phyloP scores from a whole-genome alignment of 1,139 yeast species.

The Spathaspora sp. region DNA sequence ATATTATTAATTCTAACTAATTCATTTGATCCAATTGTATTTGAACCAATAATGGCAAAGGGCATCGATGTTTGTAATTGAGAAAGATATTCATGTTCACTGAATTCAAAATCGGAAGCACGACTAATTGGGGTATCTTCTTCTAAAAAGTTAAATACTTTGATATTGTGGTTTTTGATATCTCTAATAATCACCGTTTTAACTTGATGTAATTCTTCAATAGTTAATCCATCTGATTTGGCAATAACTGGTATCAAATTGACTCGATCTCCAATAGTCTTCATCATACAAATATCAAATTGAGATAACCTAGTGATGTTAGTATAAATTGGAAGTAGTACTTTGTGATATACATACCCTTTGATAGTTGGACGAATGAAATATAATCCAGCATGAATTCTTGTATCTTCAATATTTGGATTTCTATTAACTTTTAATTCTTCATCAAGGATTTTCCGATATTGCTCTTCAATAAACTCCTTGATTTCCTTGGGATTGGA shows the following conservation, averaged over 20 bases:
- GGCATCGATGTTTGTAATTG: conserved; percentile 19
- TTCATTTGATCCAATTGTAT: conserved; percentile 8
- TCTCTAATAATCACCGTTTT: conserved; percentile 46
- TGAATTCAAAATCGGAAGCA: conserved; percentile 9
- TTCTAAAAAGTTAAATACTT: conserved; percentile 47
- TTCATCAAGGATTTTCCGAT: conserved; percentile 54
- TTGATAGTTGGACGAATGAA: conserved; percentile 59
- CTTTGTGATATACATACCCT: conserved; percentile 25
- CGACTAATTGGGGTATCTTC: conserved; percentile 1
- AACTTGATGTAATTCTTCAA: conserved; percentile 41
- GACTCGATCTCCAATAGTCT: conserved; percentile 46
- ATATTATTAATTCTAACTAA: conserved; percentile 13
- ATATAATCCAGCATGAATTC: conserved; percentile 64
- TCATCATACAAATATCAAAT: conserved; percentile 51
- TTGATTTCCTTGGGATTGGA: conserved; percentile 29
- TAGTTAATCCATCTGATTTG: conserved; percentile 51
- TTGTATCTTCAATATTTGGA: conserved; percentile 51
- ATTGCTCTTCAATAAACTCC: conserved; percentile 54
- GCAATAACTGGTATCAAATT: conserved; percentile 76
- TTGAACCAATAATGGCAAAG: conserved; percentile 22
- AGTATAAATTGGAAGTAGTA: conserved; percentile 8
- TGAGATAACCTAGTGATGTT: conserved; percentile 26
- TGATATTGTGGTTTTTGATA: conserved; percentile 42
- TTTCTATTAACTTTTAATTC: conserved; percentile 61
- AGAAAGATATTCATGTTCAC: conserved; percentile 14